Evolutionary conservation across 495 filamentous ascomycete species (phyloP).

Genomic region (Melanomma pulvis-pyrius): DNA sequence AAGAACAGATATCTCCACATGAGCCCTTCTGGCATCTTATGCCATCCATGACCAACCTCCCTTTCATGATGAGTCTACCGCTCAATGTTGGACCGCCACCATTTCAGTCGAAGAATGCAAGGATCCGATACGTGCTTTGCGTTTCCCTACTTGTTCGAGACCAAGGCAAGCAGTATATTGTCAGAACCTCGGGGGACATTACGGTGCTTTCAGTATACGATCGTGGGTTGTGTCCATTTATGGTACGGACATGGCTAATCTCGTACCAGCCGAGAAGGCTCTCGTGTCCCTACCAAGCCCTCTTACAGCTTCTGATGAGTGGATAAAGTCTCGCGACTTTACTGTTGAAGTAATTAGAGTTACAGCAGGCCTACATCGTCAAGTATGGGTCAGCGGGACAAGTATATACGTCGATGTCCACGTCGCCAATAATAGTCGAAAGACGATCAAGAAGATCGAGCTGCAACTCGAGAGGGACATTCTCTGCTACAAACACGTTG

Average conservation of each 20-base stretch:
- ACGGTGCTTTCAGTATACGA: constrained; percentile 45
- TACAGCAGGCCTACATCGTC: constrained; percentile 59
- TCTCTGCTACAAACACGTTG: constrained; percentile 54
- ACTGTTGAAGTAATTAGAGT: constrained; percentile 50
- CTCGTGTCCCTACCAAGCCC: constrained; percentile 56
- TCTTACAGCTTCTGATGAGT: constrained; percentile 55
- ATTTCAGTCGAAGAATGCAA: constrained; percentile 55
- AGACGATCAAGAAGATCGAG: constrained; percentile 53
- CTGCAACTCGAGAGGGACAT: constrained; percentile 53
- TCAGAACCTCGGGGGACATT: constrained; percentile 47
- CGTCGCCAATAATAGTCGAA: constrained; percentile 53
- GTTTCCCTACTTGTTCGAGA: constrained; percentile 48
- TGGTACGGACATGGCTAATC: constrained; percentile 39
- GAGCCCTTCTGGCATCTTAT: constrained; percentile 53
- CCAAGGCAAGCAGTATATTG: constrained; percentile 47
- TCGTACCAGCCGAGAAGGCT: constrained; percentile 53
- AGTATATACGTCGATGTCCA: constrained; percentile 58
- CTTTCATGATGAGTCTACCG: constrained; percentile 58
- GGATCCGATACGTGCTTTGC: constrained; percentile 55
- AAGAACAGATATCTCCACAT: constrained; percentile 37
- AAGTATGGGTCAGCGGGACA: constrained; percentile 62
- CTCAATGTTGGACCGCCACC: constrained; percentile 59
- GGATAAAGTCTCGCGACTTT: constrained; percentile 43
- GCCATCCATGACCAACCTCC: constrained; percentile 50
- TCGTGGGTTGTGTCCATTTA: constrained; percentile 35